Evolutionary conservation across 768 basidiomycete species (phyloP), one percentile per base, ranked within the genome.

Genomic region (Amanita rimosa): DNA sequence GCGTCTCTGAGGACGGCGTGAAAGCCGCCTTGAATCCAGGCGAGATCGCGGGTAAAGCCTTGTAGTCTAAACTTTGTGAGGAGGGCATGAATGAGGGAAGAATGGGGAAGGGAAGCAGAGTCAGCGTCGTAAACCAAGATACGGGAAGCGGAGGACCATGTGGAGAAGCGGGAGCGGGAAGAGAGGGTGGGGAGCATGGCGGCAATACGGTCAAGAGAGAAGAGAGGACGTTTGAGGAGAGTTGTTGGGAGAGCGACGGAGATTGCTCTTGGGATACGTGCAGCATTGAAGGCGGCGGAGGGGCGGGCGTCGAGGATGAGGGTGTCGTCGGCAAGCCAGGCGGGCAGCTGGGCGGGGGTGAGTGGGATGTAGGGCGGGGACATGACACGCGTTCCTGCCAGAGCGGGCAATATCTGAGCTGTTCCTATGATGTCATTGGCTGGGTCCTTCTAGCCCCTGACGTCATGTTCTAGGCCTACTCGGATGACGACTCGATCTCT

Each of bases 241-340:
- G 93, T 97, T 2, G 94, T 92, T 1, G 95, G 94, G 4, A 96
- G 87, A 41, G 87, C 88, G 53, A 98, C 77, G 42, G 90, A 90
- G 46, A 96, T 68, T 6, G 92, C 83, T 42, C 65, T 57, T 35
- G 74, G 74, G 26, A 96, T 56, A 44, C 91, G 83, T 19, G 81
- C 79, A 7, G 73, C 58, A 5, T 78, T 65, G 62, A 79, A 84
- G 6, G 83, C 78, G 14, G 83, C 82, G 64, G 88, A 86, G 9
- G 91, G 82, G 0, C 94, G 80, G 47, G 97, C 83, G 68, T 97
- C 94, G 66, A 98, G 72, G 57, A 96, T 64, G 59, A 98, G 62
- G 24, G 64, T 57, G 10, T 64, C 51, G 53, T 66, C 65, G 21
- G 58, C 54, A 49, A 71, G 59, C 63, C 65, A 64, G 19, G 37